These are phyloP conservation scores for Rhizopogon salebrosus DNA, from an alignment of 768 basidiomycete species.

Conservation along the genomic window DNA sequence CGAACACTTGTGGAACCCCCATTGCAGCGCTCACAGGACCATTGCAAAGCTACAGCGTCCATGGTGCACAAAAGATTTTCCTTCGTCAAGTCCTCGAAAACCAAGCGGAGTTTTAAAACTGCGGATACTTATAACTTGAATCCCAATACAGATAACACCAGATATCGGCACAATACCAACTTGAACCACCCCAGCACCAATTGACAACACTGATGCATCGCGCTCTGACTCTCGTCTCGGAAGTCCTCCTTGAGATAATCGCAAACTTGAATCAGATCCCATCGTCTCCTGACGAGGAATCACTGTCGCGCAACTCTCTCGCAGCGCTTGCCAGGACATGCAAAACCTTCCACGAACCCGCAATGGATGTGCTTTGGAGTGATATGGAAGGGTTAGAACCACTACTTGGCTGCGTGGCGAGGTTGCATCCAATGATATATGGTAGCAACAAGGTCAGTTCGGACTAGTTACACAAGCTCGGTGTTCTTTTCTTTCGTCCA, in stretches of 20 bases:
- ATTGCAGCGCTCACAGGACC: too few species aligned
- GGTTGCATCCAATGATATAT: neutral
- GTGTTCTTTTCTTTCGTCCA: too few species aligned
- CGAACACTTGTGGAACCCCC: too few species aligned
- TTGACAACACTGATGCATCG: conserved; percentile 1
- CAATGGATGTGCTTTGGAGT: neutral
- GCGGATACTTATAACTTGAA: too few species aligned
- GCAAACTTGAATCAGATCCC: neutral
- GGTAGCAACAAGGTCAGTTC: neutral
- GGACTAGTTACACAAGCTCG: neutral
- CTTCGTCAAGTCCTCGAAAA: too few species aligned
- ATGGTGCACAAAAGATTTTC: too few species aligned
- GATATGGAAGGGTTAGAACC: neutral
- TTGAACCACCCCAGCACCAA: too few species aligned
- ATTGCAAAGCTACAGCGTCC: too few species aligned
- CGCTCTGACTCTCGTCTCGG: neutral
- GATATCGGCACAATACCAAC: too few species aligned
- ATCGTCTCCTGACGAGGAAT: too few species aligned
- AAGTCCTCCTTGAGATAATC: neutral
- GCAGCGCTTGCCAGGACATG: conserved; percentile 3
- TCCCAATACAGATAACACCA: too few species aligned
- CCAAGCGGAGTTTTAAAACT: too few species aligned
- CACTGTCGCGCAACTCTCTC: neutral
- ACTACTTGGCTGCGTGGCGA: neutral
- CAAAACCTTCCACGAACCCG: neutral